Conservation (phyloP, 2,329 filamentous ascomycete genomes). For the Pestalotiopsis fici region DNA sequence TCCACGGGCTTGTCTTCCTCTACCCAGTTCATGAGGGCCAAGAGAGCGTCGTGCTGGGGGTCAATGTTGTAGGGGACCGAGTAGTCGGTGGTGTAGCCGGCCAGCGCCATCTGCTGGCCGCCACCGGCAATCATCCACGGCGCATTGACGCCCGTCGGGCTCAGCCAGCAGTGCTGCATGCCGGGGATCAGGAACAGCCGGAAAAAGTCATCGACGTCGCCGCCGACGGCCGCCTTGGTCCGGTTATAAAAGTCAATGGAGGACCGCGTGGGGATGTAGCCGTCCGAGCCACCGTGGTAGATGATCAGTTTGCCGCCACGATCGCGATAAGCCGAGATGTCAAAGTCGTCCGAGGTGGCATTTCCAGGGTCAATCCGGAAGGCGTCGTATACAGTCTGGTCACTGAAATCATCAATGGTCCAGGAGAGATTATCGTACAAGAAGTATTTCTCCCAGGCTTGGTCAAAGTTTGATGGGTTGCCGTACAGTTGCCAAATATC, state of each 20-base stretch:
- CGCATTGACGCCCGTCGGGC: slow-evolving; percentile 23
- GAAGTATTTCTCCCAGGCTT: slow-evolving; percentile 24
- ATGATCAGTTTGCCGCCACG: slow-evolving; percentile 29
- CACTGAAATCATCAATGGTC: slow-evolving; percentile 28
- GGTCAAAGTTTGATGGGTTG: slow-evolving; percentile 23
- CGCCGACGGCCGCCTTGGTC: slow-evolving; percentile 22
- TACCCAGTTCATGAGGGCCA: slow-evolving; percentile 31
- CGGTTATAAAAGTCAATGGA: slow-evolving; percentile 27
- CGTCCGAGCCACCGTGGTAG: slow-evolving; percentile 31
- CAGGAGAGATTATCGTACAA: slow-evolving; percentile 19
- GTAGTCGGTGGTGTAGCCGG: slow-evolving; percentile 26
- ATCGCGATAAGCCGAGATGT: slow-evolving; percentile 25
- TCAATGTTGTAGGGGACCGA: slow-evolving; percentile 24
- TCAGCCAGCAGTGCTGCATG: slow-evolving; percentile 42
- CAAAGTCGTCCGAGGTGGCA: slow-evolving; percentile 27
- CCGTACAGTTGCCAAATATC: slow-evolving; percentile 24
- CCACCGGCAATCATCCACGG: slow-evolving; percentile 30
- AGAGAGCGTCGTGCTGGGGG: slow-evolving; percentile 24
- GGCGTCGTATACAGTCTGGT: slow-evolving; percentile 23
- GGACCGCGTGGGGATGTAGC: slow-evolving; percentile 24
- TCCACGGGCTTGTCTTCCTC: slow-evolving; percentile 23
- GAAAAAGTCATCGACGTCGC: slow-evolving; percentile 46
- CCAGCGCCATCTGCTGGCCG: slow-evolving; percentile 23
- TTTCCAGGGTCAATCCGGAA: slow-evolving; percentile 22
- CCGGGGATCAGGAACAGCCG: slow-evolving; percentile 45